These are phyloP conservation scores for Stemphylium vesicarium DNA, from an alignment of 2,329 filamentous ascomycete genomes.

Conservation along the genomic window DNA sequence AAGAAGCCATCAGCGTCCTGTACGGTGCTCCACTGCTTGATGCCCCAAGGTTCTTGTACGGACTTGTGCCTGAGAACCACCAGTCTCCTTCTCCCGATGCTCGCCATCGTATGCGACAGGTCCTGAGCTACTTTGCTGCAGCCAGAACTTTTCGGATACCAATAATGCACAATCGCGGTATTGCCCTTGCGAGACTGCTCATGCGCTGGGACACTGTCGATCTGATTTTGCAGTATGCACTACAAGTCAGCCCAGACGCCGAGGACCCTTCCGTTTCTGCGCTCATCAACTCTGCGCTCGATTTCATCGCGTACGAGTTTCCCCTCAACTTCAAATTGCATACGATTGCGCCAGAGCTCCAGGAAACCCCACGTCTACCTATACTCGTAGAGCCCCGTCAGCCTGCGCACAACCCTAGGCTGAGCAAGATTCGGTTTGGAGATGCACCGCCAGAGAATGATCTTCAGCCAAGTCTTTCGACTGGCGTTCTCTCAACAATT, in stretches of 20 bases:
- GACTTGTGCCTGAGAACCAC: constrained; percentile 32
- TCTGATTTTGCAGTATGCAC: constrained; percentile 64
- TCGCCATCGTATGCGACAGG: constrained; percentile 44
- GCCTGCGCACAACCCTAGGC: constrained; percentile 57
- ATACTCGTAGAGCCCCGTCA: constrained; percentile 43
- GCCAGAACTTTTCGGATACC: constrained; percentile 65
- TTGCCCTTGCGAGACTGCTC: constrained; percentile 64
- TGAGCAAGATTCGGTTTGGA: constrained; percentile 74
- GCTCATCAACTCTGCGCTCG: constrained; percentile 62
- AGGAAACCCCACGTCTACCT: constrained; percentile 58
- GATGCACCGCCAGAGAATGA: constrained; percentile 61
- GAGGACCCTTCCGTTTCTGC: constrained; percentile 63
- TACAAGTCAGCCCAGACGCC: constrained; percentile 50
- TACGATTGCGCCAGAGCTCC: constrained; percentile 53
- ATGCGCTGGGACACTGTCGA: constrained; percentile 70
- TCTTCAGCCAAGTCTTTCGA: constrained; percentile 46
- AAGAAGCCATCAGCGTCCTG: constrained; percentile 46
- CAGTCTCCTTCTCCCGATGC: constrained; percentile 37
- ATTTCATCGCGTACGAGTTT: constrained; percentile 67
- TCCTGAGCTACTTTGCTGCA: constrained; percentile 68
- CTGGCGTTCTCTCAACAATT: constrained; percentile 67
- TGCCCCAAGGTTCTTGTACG: constrained; percentile 35
- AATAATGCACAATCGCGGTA: constrained; percentile 62
- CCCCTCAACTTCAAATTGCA: constrained; percentile 67
- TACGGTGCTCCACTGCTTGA: constrained; percentile 45